A percentile compares a stretch with the other conserved stretches of the same genome.
These are phyloP conservation scores for Calendula officinalis DNA, from an alignment of 129 eudicot genomes.

Conservation along the genomic window DNA sequence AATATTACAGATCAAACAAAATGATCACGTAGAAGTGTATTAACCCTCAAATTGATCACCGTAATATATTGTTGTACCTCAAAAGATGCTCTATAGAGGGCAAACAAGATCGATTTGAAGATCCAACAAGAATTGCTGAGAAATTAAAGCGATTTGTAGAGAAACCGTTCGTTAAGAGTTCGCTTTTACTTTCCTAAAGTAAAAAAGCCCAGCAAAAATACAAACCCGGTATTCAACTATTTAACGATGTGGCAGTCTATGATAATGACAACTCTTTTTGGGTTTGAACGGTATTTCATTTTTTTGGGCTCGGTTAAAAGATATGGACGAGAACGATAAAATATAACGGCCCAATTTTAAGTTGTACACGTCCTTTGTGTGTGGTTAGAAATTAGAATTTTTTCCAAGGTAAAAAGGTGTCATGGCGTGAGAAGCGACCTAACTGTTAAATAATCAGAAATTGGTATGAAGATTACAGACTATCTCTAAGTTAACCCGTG, in stretches of 20 bases:
- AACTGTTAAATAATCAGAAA: too few relatives aligned
- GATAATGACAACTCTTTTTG: constrained; percentile 28
- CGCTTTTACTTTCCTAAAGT: background rate
- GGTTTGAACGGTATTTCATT: background rate
- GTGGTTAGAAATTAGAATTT: too few relatives aligned
- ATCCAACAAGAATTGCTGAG: too few relatives aligned
- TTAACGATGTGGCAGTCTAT: constrained; percentile 21
- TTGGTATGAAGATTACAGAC: too few relatives aligned
- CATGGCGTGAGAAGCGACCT: too few relatives aligned
- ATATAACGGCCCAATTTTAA: too few relatives aligned
- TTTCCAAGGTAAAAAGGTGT: too few relatives aligned
- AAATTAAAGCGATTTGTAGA: background rate
- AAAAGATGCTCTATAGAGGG: background rate
- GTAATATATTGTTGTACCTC: background rate
- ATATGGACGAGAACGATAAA: too few relatives aligned
- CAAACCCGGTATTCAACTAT: constrained; percentile 2
- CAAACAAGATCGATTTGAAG: background rate
- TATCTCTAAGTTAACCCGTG: too few relatives aligned
- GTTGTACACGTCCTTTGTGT: too few relatives aligned
- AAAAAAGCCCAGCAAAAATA: background rate
- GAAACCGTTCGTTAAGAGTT: constrained; percentile 8
- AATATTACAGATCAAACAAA: background rate
- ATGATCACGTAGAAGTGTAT: background rate
- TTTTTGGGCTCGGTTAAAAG: too few relatives aligned
- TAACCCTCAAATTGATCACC: background rate